Evolutionary conservation across 2,329 filamentous ascomycete genomes (phyloP).

Genomic region (Cadophora gregata): DNA sequence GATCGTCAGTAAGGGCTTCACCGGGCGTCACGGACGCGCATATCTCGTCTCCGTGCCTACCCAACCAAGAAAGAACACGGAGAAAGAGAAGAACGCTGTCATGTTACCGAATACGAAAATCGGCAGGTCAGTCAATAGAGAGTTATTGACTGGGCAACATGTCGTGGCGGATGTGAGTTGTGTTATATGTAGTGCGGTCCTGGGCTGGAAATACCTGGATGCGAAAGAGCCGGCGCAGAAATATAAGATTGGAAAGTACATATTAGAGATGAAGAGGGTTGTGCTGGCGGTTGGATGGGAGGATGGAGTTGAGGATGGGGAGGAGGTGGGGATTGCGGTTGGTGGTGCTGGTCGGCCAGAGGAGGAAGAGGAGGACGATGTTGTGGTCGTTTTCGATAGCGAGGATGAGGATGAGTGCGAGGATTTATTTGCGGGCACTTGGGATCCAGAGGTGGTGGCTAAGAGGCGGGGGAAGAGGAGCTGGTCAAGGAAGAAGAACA

Average conservation of each 20-base stretch:
- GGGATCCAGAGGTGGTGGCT: conserved; percentile 56
- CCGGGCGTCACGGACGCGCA: conserved; percentile 67
- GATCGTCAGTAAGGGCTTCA: conserved; percentile 70
- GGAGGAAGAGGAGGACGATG: conserved; percentile 59
- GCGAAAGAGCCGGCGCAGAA: conserved; percentile 63
- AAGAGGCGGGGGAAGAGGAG: conserved; percentile 40
- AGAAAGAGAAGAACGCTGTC: conserved; percentile 20
- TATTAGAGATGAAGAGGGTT: conserved; percentile 66
- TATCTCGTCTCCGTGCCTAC: conserved; percentile 59
- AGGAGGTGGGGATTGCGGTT: conserved; percentile 22
- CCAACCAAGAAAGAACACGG: conserved; percentile 33
- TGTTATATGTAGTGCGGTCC: conserved; percentile 57
- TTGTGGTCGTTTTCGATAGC: conserved; percentile 62
- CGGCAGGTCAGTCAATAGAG: conserved; percentile 59
- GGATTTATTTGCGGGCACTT: conserved; percentile 66
- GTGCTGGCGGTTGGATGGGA: conserved; percentile 61
- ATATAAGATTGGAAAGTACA: conserved; percentile 74
- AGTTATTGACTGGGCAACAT: conserved; percentile 67
- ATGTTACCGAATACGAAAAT: conserved; percentile 61
- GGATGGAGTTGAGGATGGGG: conserved; percentile 44
- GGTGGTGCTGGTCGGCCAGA: conserved; percentile 61
- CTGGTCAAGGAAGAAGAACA: conserved; percentile 26
- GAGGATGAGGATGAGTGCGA: conserved; percentile 72
- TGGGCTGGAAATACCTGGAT: conserved; percentile 74
- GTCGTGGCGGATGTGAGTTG: conserved; percentile 69